Evolutionary conservation across 2,329 filamentous ascomycete species (phyloP).

Genomic region (Xylaria sp.): DNA sequence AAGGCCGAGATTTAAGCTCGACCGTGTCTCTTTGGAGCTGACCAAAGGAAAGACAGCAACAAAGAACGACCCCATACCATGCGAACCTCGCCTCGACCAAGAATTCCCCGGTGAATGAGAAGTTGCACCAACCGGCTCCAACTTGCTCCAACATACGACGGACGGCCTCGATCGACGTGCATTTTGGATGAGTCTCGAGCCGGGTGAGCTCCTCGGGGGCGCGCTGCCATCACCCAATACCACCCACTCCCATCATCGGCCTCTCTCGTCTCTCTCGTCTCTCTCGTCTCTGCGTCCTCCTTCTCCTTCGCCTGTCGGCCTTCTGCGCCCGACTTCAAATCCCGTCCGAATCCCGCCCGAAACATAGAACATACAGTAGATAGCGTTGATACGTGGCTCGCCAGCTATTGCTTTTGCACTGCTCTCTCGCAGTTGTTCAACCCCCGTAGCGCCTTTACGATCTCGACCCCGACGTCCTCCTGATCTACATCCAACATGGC

Average conservation of each 20-base stretch:
- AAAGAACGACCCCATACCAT: too few species aligned
- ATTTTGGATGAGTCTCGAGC: slow-evolving; percentile 28
- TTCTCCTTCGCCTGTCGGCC: too few species aligned
- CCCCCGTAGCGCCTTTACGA: neutral
- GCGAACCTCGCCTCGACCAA: slow-evolving; percentile 1
- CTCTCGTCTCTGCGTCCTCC: neutral
- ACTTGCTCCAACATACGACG: slow-evolving; percentile 7
- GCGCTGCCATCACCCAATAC: slow-evolving; percentile 16
- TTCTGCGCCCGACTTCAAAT: too few species aligned
- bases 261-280: neutral
- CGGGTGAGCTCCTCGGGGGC: slow-evolving; percentile 31
- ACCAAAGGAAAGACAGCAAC: too few species aligned
- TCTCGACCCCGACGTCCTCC: neutral
- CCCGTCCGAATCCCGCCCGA: neutral
- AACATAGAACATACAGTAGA: too few species aligned
- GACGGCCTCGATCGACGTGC: slow-evolving; percentile 2
- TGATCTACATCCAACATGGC: slow-evolving; percentile 17
- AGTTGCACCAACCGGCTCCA: too few species aligned
- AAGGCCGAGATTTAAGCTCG: too few species aligned
- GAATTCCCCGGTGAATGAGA: too few species aligned
- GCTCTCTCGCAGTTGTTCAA: neutral
- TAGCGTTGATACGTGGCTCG: neutral
- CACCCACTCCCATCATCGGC: neutral
- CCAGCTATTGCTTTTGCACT: neutral
- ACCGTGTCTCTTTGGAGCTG: too few species aligned